These are phyloP conservation scores for Hamamelis virginiana DNA, from an alignment of 164 flowering plant species.

Conservation along the genomic window DNA sequence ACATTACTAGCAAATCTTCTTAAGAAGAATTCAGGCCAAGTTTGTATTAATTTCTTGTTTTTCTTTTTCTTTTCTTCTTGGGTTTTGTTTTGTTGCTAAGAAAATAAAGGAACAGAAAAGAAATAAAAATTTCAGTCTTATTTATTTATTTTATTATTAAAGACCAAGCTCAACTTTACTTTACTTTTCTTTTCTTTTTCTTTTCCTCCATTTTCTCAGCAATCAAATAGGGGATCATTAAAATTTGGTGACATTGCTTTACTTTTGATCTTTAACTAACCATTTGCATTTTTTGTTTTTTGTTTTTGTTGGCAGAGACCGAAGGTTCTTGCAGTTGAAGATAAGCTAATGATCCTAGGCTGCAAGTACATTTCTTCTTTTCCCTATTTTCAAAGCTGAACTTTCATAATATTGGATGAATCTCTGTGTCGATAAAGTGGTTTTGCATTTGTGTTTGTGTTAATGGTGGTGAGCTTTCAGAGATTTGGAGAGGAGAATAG, in stretches of 20 bases:
- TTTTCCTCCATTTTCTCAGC: background rate
- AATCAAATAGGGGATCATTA: background rate
- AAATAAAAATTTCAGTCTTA: background rate
- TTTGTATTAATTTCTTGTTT: conserved; percentile 16
- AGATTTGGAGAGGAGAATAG: conserved; percentile 83
- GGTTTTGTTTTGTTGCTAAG: background rate
- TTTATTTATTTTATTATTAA: background rate
- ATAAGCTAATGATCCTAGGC: conserved; percentile 76
- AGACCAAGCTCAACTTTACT: background rate
- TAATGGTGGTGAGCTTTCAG: conserved; percentile 33
- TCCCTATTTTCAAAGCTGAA: background rate
- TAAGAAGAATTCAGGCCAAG: conserved; percentile 57
- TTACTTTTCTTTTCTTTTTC: background rate
- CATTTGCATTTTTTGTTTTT: background rate
- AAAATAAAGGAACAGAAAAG: background rate
- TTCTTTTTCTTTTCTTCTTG: conserved; percentile 1
- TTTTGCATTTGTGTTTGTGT: background rate
- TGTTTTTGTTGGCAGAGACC: conserved; percentile 55
- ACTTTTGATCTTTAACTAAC: background rate
- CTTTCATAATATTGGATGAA: conserved; percentile 2
- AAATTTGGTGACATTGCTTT: background rate
- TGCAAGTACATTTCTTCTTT: conserved; percentile 63
- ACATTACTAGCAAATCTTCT: conserved; percentile 53
- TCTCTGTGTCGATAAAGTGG: background rate
- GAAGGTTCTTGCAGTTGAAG: conserved; percentile 80